Base-by-base conservation (phyloP, 2,329 filamentous ascomycete genomes). In the Emmonsiellopsis sp. region DNA sequence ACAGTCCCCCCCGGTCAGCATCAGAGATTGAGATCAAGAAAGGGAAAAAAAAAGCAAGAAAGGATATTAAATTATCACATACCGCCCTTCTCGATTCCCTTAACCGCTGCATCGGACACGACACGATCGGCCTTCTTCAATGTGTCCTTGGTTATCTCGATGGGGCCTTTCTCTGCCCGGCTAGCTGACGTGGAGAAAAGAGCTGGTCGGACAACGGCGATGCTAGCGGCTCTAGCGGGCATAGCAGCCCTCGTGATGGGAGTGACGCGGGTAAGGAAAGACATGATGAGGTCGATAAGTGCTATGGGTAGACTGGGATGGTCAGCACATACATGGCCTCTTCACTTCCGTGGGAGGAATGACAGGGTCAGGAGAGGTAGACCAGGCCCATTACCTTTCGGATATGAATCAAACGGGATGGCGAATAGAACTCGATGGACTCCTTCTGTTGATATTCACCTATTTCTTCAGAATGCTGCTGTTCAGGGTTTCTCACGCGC, bases 51-150 rank as follows among this genome's bases (percentile, higher is more conserved):
- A 33, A 46, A 8, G 10, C 27, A 32, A 13, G 7, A 39, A 37
- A 52, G 27, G 13, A 57, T 42, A 47, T 39, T 36, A 33, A 33
- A 14, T n/a, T 13, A 40, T 52, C 8, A 65, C 81, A 55, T 77
- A 84, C 81, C 75, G 55, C 79, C 78, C 60, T 75, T 81, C 68
- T 85, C 78, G 56, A 84, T 82, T 45, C 81, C 82, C 68, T 80
- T 79, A 21, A 84, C 77, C 9, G 77, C 76, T 31, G 69, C 76
- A 64, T 80, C 72, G 0, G 79, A 76, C 37, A 82, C 73, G 21
- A 72, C 73, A 56, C 76, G 71, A 65, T 85, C 80, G 17, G 79
- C 78, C 52, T 71, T 74, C 70, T 84, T 81, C 46, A 79, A 65
- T 0, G 78, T 75, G 42, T 83, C 79, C 67, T 83, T 83, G 59